Evolutionary conservation across 345 rosid species (phyloP).

Genomic region (Corchorus olitorius): DNA sequence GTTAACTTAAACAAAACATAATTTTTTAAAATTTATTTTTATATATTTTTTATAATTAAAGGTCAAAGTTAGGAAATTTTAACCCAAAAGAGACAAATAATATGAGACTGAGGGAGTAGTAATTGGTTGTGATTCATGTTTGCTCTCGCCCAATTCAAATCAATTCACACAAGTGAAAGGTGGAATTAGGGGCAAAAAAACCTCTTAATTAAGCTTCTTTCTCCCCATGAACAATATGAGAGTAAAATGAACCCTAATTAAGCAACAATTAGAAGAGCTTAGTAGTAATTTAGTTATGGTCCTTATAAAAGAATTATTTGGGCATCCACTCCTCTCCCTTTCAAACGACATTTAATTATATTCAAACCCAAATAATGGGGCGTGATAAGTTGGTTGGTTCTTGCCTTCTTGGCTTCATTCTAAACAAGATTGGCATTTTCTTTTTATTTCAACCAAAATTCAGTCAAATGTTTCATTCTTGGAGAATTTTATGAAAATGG

Average conservation of each 20-base stretch:
- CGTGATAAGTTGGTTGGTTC: background rate
- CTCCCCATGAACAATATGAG: background rate
- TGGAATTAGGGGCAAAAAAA: too few species aligned
- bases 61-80: too few species aligned
- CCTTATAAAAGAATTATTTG: background rate
- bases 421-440: background rate
- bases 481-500: background rate
- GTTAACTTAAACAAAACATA: too few species aligned
- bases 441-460: conserved; percentile 1
- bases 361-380: background rate
- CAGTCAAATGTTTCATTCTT: background rate
- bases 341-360: background rate
- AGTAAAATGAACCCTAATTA: background rate
- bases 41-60: too few species aligned
- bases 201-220: too few species aligned
- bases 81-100: too few species aligned
- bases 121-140: too few species aligned
- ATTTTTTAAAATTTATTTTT: too few species aligned
- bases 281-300: background rate
- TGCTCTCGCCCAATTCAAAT: too few species aligned
- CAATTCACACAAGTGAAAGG: too few species aligned
- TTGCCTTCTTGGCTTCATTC: background rate
- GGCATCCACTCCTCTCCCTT: background rate
- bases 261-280: background rate
- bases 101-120: too few species aligned